phyloP scores from a whole-genome alignment of 495 filamentous ascomycete species.

The Annulohypoxylon moriforme region DNA sequence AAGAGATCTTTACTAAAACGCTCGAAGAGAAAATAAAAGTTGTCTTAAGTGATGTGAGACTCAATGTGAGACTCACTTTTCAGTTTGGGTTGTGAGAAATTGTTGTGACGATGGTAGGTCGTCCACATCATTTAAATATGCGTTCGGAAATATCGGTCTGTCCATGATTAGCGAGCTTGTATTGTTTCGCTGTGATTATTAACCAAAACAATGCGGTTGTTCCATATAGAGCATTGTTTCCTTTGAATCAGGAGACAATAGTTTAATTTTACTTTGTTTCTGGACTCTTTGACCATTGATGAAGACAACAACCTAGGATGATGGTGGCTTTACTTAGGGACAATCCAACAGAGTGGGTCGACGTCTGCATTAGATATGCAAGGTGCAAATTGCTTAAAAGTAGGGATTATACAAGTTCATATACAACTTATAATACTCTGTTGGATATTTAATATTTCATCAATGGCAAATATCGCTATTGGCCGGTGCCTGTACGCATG shows the following conservation, averaged over 20 bases:
- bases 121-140: not conserved
- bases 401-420: not conserved
- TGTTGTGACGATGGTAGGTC: too few species aligned
- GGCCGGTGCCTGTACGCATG: conserved; percentile 46
- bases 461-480: not conserved
- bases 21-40: not conserved
- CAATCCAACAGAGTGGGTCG: not conserved
- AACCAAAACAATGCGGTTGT: not conserved
- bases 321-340: not conserved
- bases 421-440: not conserved
- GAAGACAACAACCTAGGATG: not conserved
- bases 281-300: not conserved
- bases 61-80: too few species aligned
- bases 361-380: not conserved
- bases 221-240: not conserved
- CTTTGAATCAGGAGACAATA: not conserved
- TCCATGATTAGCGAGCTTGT: not conserved
- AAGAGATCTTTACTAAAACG: not conserved
- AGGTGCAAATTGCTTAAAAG: not conserved
- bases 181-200: not conserved
- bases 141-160: not conserved
- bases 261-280: not conserved
- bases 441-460: not conserved
- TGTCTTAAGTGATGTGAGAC: not conserved
- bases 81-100: not conserved